A percentile compares a stretch with the other conserved stretches of the same genome.
These are phyloP conservation scores for Suhomyces vadensis DNA, from an alignment of 805 yeast genomes.

Conservation along the genomic window DNA sequence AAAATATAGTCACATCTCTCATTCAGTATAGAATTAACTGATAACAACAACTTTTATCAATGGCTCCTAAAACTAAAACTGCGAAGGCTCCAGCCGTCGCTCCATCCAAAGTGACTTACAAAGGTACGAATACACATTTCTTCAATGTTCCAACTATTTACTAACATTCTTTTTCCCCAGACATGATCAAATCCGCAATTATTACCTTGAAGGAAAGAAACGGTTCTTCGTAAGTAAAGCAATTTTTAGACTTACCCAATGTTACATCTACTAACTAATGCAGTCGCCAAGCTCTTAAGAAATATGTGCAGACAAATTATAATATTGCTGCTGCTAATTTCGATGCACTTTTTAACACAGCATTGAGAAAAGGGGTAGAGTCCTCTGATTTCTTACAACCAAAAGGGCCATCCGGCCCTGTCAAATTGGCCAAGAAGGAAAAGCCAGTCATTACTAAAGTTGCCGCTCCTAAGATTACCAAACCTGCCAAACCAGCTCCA, in stretches of 20 bases:
- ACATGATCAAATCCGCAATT: constrained; percentile 69
- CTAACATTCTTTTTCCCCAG: constrained; percentile 30
- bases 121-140: constrained; percentile 39
- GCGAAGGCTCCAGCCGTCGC: constrained; percentile 19
- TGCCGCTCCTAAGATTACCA: constrained; percentile 17
- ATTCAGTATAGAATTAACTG: background rate
- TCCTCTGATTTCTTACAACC: constrained; percentile 79
- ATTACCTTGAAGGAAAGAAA: constrained; percentile 72
- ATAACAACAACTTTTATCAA: constrained; percentile 12
- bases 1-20: constrained; percentile 1
- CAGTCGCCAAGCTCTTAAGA: constrained; percentile 85
- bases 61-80: constrained; percentile 35
- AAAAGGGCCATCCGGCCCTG: constrained; percentile 87
- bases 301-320: constrained; percentile 67
- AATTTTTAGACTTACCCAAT: background rate
- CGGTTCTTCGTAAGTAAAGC: constrained; percentile 66
- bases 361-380: constrained; percentile 78
- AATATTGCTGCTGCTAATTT: constrained; percentile 62
- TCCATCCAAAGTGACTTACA: constrained; percentile 42
- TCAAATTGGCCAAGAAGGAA: constrained; percentile 58
- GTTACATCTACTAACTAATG: constrained; percentile 18
- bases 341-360: constrained; percentile 73
- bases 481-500: constrained; percentile 20
- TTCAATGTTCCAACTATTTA: constrained; percentile 3
- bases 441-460: constrained; percentile 5